Evolutionary conservation across 2,329 filamentous ascomycete genomes (phyloP).

Genomic region (Calonectria multiphialidica): DNA sequence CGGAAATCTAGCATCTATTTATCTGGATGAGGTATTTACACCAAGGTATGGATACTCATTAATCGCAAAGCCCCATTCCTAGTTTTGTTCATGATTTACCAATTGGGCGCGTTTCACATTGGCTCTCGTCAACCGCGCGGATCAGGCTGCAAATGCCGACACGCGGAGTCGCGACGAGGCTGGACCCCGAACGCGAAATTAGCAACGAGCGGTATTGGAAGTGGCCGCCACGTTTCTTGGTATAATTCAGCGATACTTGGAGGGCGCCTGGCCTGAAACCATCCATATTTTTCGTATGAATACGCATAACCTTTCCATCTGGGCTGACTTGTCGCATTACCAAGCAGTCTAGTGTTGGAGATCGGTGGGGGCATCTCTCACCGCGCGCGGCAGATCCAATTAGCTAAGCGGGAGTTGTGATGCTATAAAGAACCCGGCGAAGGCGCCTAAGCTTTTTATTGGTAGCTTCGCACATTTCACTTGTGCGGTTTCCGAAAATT

Average conservation of each 20-base stretch:
- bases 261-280: too few species aligned
- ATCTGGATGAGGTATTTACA: constrained; percentile 75
- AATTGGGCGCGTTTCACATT: not conserved
- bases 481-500: not conserved
- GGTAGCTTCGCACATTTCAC: not conserved
- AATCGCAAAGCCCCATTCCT: not conserved
- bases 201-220: too few species aligned
- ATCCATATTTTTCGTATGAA: not conserved
- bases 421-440: not conserved
- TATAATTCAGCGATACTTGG: too few species aligned
- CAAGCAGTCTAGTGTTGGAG: too few species aligned
- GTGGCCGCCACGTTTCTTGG: too few species aligned
- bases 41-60: not conserved
- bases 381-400: not conserved
- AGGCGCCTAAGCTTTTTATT: not conserved
- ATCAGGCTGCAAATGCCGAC: too few species aligned
- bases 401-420: not conserved
- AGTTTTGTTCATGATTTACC: not conserved
- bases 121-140: not conserved
- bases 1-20: not conserved
- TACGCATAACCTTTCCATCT: not conserved
- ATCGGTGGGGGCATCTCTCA: not conserved
- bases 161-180: too few species aligned
- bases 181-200: too few species aligned
- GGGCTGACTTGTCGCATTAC: not conserved